Conservation (phyloP, 306 rosid species). For the Begonia peltatifolia region DNA sequence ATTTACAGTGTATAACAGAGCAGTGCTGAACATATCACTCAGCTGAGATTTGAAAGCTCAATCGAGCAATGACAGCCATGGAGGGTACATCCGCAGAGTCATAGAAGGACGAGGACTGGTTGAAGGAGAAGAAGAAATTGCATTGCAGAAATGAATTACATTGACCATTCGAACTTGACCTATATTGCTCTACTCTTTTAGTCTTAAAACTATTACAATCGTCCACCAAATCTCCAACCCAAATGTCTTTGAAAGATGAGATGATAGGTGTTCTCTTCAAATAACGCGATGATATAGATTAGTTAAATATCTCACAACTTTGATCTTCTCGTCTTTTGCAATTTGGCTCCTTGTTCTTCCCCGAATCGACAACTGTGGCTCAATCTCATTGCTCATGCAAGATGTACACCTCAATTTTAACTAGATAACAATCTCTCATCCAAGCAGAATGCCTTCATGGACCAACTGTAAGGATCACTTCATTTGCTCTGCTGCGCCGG, state of each 20-base stretch:
- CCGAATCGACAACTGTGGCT: no score
- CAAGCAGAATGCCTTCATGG: background rate
- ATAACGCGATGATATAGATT: no score
- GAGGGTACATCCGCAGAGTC: constrained; percentile 27
- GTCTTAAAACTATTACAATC: constrained; percentile 1
- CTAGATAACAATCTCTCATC: no score
- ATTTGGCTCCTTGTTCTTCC: background rate
- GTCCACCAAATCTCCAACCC: background rate
- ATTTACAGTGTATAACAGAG: constrained; percentile 15
- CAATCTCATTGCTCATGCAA: background rate
- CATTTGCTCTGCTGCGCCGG: constrained; percentile 23
- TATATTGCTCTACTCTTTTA: no score
- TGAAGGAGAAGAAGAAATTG: background rate
- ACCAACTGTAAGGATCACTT: background rate
- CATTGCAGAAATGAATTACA: constrained; percentile 9
- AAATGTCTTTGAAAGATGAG: background rate
- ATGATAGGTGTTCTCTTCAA: no score
- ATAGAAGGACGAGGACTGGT: constrained; percentile 13
- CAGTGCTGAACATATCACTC: constrained; percentile 31
- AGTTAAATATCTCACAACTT: background rate
- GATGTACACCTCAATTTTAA: background rate
- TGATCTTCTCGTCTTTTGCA: background rate
- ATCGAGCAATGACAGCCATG: constrained; percentile 29
- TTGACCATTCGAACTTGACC: constrained; percentile 10
- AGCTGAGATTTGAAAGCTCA: constrained; percentile 30